These are phyloP conservation scores for Excoecaria agallocha DNA, from an alignment of 345 rosid species.

Conservation along the genomic window DNA sequence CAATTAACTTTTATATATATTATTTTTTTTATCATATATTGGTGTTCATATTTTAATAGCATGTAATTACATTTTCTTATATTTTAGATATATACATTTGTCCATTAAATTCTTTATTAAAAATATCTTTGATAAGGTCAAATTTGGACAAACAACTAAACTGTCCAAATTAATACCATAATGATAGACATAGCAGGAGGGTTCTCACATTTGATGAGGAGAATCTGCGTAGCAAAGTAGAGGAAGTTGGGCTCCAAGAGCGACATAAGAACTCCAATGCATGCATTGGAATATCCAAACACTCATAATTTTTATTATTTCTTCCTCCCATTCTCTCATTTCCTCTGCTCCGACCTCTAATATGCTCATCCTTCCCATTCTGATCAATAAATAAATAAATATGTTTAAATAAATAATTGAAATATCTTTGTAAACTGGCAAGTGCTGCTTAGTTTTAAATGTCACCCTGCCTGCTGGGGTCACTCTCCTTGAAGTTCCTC, in stretches of 20 bases:
- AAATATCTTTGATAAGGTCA: too few species aligned
- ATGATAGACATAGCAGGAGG: too few species aligned
- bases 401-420: not conserved
- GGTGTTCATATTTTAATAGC: too few species aligned
- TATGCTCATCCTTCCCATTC: not conserved
- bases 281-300: conserved; percentile 1
- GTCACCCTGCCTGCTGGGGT: not conserved
- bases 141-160: too few species aligned
- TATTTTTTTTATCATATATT: too few species aligned
- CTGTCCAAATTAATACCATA: too few species aligned
- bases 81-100: too few species aligned
- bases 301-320: not conserved
- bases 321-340: not conserved
- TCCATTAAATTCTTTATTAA: too few species aligned
- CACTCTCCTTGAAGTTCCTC: not conserved
- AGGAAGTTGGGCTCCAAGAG: conserved; percentile 11
- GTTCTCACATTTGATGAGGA: conserved; percentile 1
- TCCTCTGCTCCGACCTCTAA: not conserved
- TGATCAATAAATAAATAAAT: not conserved
- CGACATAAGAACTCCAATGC: conserved; percentile 9
- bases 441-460: not conserved
- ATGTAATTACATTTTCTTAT: too few species aligned
- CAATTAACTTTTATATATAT: too few species aligned
- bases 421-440: not conserved
- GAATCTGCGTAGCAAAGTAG: not conserved